Percentiles rank a stretch among this genome's conserved stretches.
These are phyloP conservation scores for Quercus dentata DNA, from an alignment of 306 rosid genomes.

Conservation along the genomic window DNA sequence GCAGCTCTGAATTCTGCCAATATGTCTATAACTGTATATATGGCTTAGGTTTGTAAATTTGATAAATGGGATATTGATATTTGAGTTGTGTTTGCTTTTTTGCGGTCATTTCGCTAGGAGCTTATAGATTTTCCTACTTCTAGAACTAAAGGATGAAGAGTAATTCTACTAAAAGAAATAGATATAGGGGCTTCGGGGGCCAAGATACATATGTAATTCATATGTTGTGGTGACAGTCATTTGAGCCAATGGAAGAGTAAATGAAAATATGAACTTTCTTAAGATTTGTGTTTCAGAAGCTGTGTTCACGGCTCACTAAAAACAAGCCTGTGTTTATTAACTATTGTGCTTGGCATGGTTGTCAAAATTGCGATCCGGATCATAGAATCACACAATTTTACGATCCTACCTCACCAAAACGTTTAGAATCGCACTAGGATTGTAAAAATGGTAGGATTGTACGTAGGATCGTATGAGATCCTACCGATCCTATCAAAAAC, in stretches of 20 bases:
- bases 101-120: constrained; percentile 24
- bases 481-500: too few species aligned
- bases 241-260: constrained; percentile 2
- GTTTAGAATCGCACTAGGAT: too few species aligned
- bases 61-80: constrained; percentile 31
- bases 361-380: too few species aligned
- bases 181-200: neutral
- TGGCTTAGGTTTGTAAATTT: constrained; percentile 48
- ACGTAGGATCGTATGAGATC: too few species aligned
- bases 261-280: neutral
- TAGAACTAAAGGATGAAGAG: constrained; percentile 23
- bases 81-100: constrained; percentile 19
- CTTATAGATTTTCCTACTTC: constrained; percentile 19
- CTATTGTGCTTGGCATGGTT: neutral
- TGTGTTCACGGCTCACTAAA: neutral
- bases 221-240: neutral
- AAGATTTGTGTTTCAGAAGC: neutral
- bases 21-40: constrained; percentile 49
- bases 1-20: constrained; percentile 21
- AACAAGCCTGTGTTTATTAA: neutral
- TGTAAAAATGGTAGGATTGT: too few species aligned
- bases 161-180: neutral
- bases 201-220: neutral
- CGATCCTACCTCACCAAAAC: too few species aligned
- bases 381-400: too few species aligned